Evolutionary conservation across 148 eudicot genomes (phyloP).

Genomic region (Nepenthes gracilis): DNA sequence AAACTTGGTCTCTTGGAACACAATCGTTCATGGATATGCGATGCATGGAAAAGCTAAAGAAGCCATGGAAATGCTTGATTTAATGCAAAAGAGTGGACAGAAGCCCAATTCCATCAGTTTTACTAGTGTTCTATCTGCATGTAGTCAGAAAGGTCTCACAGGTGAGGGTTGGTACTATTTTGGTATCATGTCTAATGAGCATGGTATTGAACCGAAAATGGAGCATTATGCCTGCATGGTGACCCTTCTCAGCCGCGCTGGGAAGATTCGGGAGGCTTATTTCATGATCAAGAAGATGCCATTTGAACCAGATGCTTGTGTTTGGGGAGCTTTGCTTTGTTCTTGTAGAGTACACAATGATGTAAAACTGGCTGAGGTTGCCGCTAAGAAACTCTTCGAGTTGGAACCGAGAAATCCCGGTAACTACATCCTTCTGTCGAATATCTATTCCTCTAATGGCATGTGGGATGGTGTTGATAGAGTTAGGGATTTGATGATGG

Average conservation of each 20-base stretch:
- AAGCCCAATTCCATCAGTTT: conserved; percentile 43
- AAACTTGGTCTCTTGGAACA: conserved; percentile 57
- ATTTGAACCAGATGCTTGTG: conserved; percentile 56
- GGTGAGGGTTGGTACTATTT: conserved; percentile 40
- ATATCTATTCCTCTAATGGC: conserved; percentile 54
- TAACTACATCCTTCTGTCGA: conserved; percentile 52
- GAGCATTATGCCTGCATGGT: conserved; percentile 81
- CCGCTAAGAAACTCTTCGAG: conserved; percentile 51
- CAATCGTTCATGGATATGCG: conserved; percentile 54
- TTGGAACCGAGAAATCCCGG: conserved; percentile 65
- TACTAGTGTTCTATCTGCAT: conserved; percentile 54
- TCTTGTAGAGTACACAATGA: conserved; percentile 45
- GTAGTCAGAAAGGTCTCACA: conserved; percentile 54
- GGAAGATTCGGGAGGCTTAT: conserved; percentile 62
- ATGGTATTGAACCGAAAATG: conserved; percentile 36
- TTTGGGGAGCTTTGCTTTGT: conserved; percentile 72
- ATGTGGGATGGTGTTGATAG: conserved; percentile 47
- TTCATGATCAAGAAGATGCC: conserved; percentile 48
- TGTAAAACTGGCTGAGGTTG: conserved; percentile 42
- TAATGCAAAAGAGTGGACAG: conserved; percentile 41
- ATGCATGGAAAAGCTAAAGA: conserved; percentile 56
- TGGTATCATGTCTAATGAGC: conserved; percentile 34
- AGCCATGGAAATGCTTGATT: conserved; percentile 42
- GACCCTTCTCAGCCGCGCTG: conserved; percentile 56
- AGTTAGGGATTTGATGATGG: conserved; percentile 51